Conservation (phyloP, 2,329 filamentous ascomycete species). For the Sphaerulina vaccinii region DNA sequence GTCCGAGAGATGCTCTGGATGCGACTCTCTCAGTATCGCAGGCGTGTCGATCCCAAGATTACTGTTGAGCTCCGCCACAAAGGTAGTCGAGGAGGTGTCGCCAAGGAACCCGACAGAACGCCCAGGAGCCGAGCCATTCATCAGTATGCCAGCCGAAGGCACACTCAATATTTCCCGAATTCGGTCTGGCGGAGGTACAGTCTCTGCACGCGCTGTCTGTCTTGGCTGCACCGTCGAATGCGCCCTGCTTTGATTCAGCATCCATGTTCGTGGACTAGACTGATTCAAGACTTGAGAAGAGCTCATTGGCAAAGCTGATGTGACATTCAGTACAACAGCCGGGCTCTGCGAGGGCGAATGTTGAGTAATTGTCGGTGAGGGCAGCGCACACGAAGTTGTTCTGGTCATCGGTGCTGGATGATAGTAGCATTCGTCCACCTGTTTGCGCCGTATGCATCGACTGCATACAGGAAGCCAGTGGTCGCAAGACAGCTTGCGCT, state of each 20-base stretch:
- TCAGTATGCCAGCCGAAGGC: slow-evolving; percentile 23
- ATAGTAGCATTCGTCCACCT: slow-evolving; percentile 23
- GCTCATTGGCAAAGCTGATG: neutral
- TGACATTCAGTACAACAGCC: neutral
- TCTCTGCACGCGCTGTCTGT: neutral
- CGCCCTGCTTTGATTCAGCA: neutral
- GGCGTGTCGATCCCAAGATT: slow-evolving; percentile 23
- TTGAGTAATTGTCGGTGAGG: slow-evolving; percentile 7
- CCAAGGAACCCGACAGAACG: slow-evolving; percentile 24
- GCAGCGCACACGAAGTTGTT: neutral
- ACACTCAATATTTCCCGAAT: slow-evolving; percentile 20
- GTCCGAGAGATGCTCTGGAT: slow-evolving; percentile 16
- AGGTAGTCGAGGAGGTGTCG: slow-evolving; percentile 22
- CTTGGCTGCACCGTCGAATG: neutral
- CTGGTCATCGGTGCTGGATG: slow-evolving; percentile 30
- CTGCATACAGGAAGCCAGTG: slow-evolving; percentile 26
- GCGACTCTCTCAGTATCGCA: slow-evolving; percentile 8
- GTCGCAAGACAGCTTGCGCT: slow-evolving; percentile 30
- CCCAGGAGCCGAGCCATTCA: slow-evolving; percentile 13
- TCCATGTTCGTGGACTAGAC: too few species aligned
- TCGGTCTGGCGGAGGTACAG: slow-evolving; percentile 9
- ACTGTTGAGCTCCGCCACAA: slow-evolving; percentile 26
- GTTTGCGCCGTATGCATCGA: slow-evolving; percentile 23
- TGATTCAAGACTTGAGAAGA: too few species aligned
- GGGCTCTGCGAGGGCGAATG: neutral